These are phyloP conservation scores for Strobilomyces echinocephalus DNA, from an alignment of 768 basidiomycete genomes.

Conservation along the genomic window DNA sequence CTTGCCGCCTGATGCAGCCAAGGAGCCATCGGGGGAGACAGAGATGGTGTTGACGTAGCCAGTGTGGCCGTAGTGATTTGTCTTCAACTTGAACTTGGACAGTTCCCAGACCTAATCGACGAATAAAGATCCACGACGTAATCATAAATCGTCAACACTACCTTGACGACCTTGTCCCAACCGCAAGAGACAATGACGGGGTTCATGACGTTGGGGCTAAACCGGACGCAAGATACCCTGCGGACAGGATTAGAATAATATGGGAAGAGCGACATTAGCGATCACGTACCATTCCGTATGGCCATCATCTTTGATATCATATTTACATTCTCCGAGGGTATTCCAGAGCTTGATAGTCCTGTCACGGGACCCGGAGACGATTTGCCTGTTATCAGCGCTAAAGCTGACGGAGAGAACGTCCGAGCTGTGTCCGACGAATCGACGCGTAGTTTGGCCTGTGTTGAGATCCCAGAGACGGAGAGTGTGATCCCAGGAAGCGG, in stretches of 20 bases:
- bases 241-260: neutral
- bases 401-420: constrained; percentile 99
- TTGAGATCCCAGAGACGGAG: constrained; percentile 99
- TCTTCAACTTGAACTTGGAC: constrained; percentile 99
- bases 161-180: constrained; percentile 99
- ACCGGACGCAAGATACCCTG: constrained; percentile 98
- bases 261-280: neutral
- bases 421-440: constrained; percentile 96
- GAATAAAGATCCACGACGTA: constrained; percentile 5
- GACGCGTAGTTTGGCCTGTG: constrained; percentile 92
- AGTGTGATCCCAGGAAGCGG: constrained; percentile 99
- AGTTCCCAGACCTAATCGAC: constrained; percentile 95
- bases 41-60: constrained; percentile 99
- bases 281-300: constrained; percentile 83
- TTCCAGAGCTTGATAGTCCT: constrained; percentile 99
- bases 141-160: constrained; percentile 35
- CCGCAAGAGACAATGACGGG: constrained; percentile 98
- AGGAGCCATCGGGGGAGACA: constrained; percentile 97
- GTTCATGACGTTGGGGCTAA: constrained; percentile 96
- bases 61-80: constrained; percentile 99
- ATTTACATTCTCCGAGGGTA: constrained; percentile 99
- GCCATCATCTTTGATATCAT: constrained; percentile 98
- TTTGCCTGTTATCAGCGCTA: constrained; percentile 99
- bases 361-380: constrained; percentile 97
- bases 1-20: constrained; percentile 98